A percentile compares a stretch with the other conserved stretches of the same genome.
Evolutionary conservation across 2,329 filamentous ascomycete species (phyloP).

Genomic region (Huntiella abstrusa): DNA sequence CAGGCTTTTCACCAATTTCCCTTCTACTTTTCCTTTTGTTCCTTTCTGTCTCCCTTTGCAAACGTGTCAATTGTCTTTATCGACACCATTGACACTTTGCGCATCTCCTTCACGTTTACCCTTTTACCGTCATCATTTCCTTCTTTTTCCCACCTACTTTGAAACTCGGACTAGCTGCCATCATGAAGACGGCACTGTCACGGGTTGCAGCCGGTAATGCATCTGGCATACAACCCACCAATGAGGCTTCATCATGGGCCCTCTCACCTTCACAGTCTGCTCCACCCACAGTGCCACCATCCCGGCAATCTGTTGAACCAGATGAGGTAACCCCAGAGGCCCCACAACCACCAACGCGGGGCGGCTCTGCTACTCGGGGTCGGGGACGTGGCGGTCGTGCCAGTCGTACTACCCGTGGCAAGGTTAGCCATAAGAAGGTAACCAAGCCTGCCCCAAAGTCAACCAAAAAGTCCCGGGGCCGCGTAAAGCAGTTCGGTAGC

Average conservation of each 20-base stretch:
- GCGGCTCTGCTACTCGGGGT: constrained; percentile 17
- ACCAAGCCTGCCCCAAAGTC: not conserved
- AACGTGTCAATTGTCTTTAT: not conserved
- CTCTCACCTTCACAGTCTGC: not conserved
- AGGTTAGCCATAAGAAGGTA: constrained; percentile 3
- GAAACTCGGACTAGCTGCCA: not conserved
- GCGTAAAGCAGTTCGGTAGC: constrained; percentile 37
- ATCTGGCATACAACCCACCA: not conserved
- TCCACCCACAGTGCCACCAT: not conserved
- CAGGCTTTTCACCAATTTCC: not conserved
- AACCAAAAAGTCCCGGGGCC: constrained; percentile 22
- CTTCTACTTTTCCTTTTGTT: not conserved
- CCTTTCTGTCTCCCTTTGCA: not conserved
- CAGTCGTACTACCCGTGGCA: constrained; percentile 14
- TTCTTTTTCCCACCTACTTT: not conserved
- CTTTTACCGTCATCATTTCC: not conserved
- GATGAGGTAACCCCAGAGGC: constrained; percentile 3
- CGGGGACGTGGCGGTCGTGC: constrained; percentile 13
- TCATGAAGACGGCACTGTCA: too few relatives aligned
- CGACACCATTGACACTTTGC: not conserved
- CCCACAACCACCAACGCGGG: constrained; percentile 14
- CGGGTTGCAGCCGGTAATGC: too few relatives aligned
- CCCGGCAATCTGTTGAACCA: constrained; percentile 21
- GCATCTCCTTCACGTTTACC: too few relatives aligned
- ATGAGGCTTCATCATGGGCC: constrained; percentile 2